phyloP scores from a whole-genome alignment of 2,329 filamentous ascomycete genomes.

The Epichloe baconii region DNA sequence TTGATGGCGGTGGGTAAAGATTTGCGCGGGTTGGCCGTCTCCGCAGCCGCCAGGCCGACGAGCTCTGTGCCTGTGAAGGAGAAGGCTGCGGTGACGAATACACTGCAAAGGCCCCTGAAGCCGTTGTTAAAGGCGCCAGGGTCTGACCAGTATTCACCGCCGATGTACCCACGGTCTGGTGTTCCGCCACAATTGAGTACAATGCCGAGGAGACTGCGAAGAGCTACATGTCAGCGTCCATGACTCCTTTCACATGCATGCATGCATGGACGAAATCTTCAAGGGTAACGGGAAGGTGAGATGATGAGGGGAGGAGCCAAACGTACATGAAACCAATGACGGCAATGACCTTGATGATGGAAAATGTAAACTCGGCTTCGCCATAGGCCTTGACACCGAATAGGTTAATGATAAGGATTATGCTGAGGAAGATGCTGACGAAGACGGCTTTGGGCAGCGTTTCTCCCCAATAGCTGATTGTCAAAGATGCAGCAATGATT shows the following conservation, averaged over 20 bases:
- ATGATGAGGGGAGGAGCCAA: neutral
- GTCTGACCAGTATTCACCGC: constrained; percentile 59
- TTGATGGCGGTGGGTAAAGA: constrained; percentile 78
- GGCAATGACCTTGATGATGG: constrained; percentile 72
- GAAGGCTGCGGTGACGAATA: constrained; percentile 67
- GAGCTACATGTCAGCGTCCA: neutral
- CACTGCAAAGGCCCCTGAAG: constrained; percentile 70
- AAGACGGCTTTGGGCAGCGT: constrained; percentile 57
- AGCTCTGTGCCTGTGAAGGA: constrained; percentile 65
- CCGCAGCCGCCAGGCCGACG: constrained; percentile 63
- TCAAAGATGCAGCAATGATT: constrained; percentile 76
- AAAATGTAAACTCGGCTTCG: constrained; percentile 80
- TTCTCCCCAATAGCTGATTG: constrained; percentile 67
- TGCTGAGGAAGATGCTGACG: constrained; percentile 65
- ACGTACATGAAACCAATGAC: constrained; percentile 78
- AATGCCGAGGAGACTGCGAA: constrained; percentile 65
- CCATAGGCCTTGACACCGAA: constrained; percentile 83
- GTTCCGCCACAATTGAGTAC: constrained; percentile 76
- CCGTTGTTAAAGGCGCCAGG: constrained; percentile 79
- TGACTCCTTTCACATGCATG: too few species aligned
- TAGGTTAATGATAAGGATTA: constrained; percentile 72
- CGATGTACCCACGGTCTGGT: constrained; percentile 62
- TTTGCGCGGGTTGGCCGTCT: constrained; percentile 67
- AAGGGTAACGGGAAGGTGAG: neutral
- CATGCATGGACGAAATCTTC: too few species aligned